Base-by-base conservation (phyloP, 2,329 filamentous ascomycete species). In the Lasiodiplodia hormozganensis region DNA sequence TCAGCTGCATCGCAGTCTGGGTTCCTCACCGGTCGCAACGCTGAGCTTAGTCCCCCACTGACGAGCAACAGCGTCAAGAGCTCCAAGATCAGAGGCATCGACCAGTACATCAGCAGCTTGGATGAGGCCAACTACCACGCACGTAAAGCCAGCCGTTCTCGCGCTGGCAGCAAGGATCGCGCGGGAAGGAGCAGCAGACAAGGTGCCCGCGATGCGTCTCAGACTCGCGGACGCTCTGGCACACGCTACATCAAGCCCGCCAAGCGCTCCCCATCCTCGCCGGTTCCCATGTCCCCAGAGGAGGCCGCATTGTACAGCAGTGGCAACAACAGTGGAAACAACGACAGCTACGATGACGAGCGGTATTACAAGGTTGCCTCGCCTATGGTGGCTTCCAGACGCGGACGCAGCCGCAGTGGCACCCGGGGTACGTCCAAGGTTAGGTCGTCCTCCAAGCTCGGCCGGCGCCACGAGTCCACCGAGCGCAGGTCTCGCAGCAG, bases 271-370 rank as follows among this genome's bases (percentile, higher is more conserved):
- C 95, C 95, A 0, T 96, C 93, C 2, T 97, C 95, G 0, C 95
- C 95, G 0, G 87, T 97, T 2, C 93, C 94, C 3, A 97, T 97
- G 94, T 97, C 94, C 3, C 94, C 94, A 0, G 93, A 97, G 73
- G 94, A 97, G 74, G 80, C 83, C 21, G 81, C 80, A 3, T 75
- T 82, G 14, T 77, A 77, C 77, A 75, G 77, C 54, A 72, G 70
- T 14, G 76, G 77, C 6, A 82, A 80, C 69, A 77, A 81, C 8
- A 85, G 70, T 16, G 76, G 77, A 5, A 82, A 80, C 69, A 77
- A 81, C 8, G 85, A 85, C 12, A 81, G 78, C 25, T 82, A 82
- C 38, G 81, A 85, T 25, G 83, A 85, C 34, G 83, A 85, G 71
- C 74, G 78, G 40, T 84, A 83, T 70, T 84, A 85, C 72, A 81